phyloP scores from a whole-genome alignment of 495 filamentous ascomycete genomes.

The Clohesyomyces aquaticus region DNA sequence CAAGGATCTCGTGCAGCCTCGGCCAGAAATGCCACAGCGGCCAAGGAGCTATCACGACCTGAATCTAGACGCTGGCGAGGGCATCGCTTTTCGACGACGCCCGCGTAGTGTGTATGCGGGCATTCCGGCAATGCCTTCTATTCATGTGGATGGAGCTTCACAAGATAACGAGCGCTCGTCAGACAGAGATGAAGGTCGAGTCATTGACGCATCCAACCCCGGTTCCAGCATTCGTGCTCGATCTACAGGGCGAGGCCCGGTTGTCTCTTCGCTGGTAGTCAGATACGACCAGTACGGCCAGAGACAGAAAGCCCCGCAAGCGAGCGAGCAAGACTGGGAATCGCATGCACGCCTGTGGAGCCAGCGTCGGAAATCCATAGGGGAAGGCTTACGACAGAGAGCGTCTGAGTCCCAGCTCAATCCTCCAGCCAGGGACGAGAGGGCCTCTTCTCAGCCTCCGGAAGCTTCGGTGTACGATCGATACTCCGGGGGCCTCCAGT shows the following conservation, averaged over 20 bases:
- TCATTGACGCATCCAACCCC: neutral
- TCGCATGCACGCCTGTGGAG: constrained; percentile 36
- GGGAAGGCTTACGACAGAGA: constrained; percentile 28
- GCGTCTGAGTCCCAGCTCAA: neutral
- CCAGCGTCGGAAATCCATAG: constrained; percentile 39
- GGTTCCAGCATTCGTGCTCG: constrained; percentile 12
- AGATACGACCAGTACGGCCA: constrained; percentile 24
- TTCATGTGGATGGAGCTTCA: neutral
- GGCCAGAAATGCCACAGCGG: constrained; percentile 26
- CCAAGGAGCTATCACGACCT: constrained; percentile 38
- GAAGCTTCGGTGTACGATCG: constrained; percentile 41
- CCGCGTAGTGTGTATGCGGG: constrained; percentile 33
- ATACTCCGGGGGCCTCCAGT: constrained; percentile 51
- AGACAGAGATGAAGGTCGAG: constrained; percentile 1
- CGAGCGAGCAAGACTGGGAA: constrained; percentile 30
- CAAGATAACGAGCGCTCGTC: neutral
- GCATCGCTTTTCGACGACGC: neutral
- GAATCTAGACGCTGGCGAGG: constrained; percentile 26
- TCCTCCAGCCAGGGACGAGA: neutral
- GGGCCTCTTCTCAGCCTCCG: constrained; percentile 8
- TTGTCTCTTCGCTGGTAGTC: constrained; percentile 31
- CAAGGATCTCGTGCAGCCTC: constrained; percentile 39
- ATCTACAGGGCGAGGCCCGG: constrained; percentile 19
- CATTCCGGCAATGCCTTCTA: constrained; percentile 41
- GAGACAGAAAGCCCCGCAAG: neutral